Evolutionary conservation across 2,329 filamentous ascomycete species (phyloP).

Genomic region (Cordyceps sp.): DNA sequence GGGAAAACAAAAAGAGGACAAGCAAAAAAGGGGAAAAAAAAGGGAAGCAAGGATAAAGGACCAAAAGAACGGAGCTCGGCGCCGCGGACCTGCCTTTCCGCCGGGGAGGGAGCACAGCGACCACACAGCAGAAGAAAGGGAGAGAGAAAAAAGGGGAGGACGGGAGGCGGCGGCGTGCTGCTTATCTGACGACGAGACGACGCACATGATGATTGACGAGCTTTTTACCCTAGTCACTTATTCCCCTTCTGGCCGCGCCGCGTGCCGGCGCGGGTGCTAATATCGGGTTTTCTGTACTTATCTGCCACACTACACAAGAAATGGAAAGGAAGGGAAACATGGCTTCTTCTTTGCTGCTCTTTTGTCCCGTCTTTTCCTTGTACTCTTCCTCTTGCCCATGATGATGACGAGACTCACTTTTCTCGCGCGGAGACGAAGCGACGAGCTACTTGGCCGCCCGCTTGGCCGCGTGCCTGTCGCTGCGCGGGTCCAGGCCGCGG

Average conservation of each 20-base stretch:
- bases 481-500: conserved; percentile 57
- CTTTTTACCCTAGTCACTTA: too few species aligned
- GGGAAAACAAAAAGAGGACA: not conserved
- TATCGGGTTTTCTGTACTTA: too few species aligned
- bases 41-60: not conserved
- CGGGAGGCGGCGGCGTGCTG: not conserved
- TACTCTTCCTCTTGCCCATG: too few species aligned
- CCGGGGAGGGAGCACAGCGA: not conserved
- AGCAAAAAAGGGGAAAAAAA: not conserved
- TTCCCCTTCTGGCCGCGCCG: conserved; percentile 3
- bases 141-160: not conserved
- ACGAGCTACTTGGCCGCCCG: conserved; percentile 4
- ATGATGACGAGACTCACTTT: not conserved
- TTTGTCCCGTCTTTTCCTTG: too few species aligned
- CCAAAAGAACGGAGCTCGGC: not conserved
- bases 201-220: conserved; percentile 3
- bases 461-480: conserved; percentile 18
- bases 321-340: too few species aligned
- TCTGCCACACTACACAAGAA: too few species aligned
- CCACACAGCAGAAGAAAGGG: not conserved
- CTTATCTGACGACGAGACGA: too few species aligned
- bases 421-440: not conserved
- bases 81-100: not conserved
- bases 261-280: not conserved
- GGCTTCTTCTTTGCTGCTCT: too few species aligned